Conservation (phyloP, 805 yeast genomes). For the Cyberlindnera maclurae region DNA sequence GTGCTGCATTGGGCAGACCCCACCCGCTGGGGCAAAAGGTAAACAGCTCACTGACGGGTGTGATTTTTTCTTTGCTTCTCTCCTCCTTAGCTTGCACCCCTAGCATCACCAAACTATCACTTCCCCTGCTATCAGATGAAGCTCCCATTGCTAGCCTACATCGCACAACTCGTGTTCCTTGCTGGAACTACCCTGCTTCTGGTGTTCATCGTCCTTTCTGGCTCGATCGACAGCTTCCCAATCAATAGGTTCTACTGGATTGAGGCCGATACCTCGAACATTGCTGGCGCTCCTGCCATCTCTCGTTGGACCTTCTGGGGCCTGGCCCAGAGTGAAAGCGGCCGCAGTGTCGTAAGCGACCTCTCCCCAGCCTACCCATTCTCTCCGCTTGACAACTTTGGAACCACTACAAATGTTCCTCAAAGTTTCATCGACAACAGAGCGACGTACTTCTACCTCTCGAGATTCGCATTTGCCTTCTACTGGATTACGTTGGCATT, state of each 20-base stretch:
- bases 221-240: constrained; percentile 52
- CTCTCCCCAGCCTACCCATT: constrained; percentile 65
- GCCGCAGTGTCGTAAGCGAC: constrained; percentile 29
- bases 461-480: constrained; percentile 61
- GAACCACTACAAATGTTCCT: constrained; percentile 47
- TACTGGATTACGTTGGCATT: constrained; percentile 54
- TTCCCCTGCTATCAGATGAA: constrained; percentile 5
- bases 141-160: constrained; percentile 11
- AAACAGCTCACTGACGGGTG: too few relatives aligned
- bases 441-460: constrained; percentile 52
- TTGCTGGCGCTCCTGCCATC: constrained; percentile 38
- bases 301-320: constrained; percentile 89
- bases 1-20: too few relatives aligned
- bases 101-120: too few relatives aligned
- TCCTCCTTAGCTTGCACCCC: too few relatives aligned
- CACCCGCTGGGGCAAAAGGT: too few relatives aligned
- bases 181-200: constrained; percentile 37
- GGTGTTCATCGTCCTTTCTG: constrained; percentile 57
- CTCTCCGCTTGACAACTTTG: constrained; percentile 70
- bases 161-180: constrained; percentile 12
- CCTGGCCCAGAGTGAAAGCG: constrained; percentile 39
- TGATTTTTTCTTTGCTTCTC: too few relatives aligned
- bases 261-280: constrained; percentile 55
- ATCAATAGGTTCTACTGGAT: constrained; percentile 65
- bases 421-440: constrained; percentile 44